Evolutionary conservation across 805 yeast genomes (phyloP).

Genomic region (Middelhovenomyces tepae): DNA sequence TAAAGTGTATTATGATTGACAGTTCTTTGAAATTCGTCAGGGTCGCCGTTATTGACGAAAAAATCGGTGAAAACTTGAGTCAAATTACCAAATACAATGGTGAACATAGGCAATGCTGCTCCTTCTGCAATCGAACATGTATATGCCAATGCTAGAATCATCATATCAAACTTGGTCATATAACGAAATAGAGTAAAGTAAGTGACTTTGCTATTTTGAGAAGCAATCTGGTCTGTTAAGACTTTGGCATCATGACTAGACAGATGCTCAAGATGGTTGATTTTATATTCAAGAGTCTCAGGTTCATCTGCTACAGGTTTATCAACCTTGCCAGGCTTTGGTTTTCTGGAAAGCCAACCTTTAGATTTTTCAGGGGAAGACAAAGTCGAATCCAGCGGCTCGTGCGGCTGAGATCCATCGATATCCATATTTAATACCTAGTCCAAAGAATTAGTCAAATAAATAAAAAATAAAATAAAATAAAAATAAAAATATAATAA

Average conservation of each 20-base stretch:
- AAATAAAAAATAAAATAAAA: too few relatives aligned
- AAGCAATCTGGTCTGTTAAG: conserved; percentile 25
- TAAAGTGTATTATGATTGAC: conserved; percentile 7
- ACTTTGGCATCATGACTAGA: conserved; percentile 24
- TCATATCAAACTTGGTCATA: conserved; percentile 25
- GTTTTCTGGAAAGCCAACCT: too few relatives aligned
- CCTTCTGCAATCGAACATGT: conserved; percentile 18
- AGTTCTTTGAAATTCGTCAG: conserved; percentile 7
- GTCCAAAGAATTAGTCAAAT: too few relatives aligned
- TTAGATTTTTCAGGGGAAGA: too few relatives aligned
- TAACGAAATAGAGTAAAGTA: conserved; percentile 28
- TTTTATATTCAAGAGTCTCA: background rate
- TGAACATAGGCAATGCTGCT: conserved; percentile 8
- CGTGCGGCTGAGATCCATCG: too few relatives aligned
- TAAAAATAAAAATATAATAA: too few relatives aligned
- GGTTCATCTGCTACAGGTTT: too few relatives aligned
- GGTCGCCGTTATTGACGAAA: background rate
- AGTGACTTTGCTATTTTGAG: conserved; percentile 17
- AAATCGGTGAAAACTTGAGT: conserved; percentile 10
- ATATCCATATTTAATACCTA: too few relatives aligned
- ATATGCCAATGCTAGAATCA: conserved; percentile 25
- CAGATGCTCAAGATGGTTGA: background rate
- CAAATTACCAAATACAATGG: conserved; percentile 12
- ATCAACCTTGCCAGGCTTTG: too few relatives aligned
- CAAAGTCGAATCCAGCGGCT: too few relatives aligned